Percentiles rank a stretch among this genome's conserved stretches.
phyloP scores from a whole-genome alignment of 768 basidiomycete genomes.

The Suillus sp. region DNA sequence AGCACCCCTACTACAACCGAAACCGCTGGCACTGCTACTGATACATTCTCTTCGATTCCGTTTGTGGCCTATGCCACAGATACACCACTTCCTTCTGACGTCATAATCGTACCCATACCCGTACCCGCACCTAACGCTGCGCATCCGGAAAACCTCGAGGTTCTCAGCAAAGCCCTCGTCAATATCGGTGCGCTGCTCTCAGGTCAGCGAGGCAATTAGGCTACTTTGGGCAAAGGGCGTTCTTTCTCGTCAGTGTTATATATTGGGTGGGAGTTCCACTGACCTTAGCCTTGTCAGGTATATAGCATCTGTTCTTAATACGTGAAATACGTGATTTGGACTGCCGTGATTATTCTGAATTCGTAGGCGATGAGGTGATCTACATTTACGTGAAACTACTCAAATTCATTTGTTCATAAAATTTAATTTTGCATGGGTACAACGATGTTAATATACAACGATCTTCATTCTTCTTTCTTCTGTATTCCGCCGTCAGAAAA shows the following conservation, averaged over 20 bases:
- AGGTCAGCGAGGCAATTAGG: background rate
- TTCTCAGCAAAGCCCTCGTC: background rate
- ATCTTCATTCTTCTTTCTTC: slow-evolving; percentile 4
- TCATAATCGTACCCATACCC: background rate
- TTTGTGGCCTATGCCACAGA: background rate
- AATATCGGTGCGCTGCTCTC: background rate
- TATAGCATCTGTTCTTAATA: background rate
- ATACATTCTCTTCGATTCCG: background rate
- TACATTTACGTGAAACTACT: slow-evolving; percentile 1
- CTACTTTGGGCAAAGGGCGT: background rate
- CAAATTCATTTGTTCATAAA: background rate
- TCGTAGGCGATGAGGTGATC: background rate
- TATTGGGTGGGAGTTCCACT: background rate
- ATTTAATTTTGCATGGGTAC: slow-evolving; percentile 7
- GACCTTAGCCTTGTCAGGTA: background rate
- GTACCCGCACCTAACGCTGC: background rate
- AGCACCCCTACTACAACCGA: background rate
- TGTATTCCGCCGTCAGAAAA: slow-evolving; percentile 56
- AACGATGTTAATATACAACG: slow-evolving; percentile 7
- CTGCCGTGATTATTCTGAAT: slow-evolving; percentile 7
- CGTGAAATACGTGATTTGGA: slow-evolving; percentile 3
- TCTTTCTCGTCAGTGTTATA: background rate
- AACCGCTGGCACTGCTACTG: background rate
- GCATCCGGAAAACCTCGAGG: background rate
- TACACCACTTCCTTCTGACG: background rate